These are phyloP conservation scores for Mycena amicta DNA, from an alignment of 768 basidiomycete species.

Conservation along the genomic window DNA sequence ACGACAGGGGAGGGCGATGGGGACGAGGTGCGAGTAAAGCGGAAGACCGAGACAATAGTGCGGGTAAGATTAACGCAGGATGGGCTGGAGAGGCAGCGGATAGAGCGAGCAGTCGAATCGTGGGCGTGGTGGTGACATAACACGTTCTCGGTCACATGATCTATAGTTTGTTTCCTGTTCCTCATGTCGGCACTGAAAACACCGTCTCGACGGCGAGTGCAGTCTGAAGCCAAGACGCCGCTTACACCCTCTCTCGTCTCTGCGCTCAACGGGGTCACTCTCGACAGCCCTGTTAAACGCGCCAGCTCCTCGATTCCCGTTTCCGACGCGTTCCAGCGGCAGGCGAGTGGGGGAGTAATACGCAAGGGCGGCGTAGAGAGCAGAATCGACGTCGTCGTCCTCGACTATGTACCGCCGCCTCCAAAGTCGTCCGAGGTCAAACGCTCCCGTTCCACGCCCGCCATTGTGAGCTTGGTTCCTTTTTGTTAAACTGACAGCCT, in stretches of 20 bases:
- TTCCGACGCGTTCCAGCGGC: slow-evolving; percentile 58
- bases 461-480: slow-evolving; percentile 43
- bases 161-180: neutral
- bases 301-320: slow-evolving; percentile 49
- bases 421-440: slow-evolving; percentile 57
- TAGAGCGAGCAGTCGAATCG: slow-evolving; percentile 67
- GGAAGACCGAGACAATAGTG: slow-evolving; percentile 51
- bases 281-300: slow-evolving; percentile 63
- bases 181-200: slow-evolving; percentile 40
- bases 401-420: slow-evolving; percentile 69
- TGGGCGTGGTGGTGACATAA: slow-evolving; percentile 55
- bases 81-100: slow-evolving; percentile 70
- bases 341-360: slow-evolving; percentile 70
- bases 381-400: slow-evolving; percentile 73
- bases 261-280: slow-evolving; percentile 43
- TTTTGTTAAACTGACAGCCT: slow-evolving; percentile 6
- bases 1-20: slow-evolving; percentile 31
- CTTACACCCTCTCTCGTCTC: slow-evolving; percentile 49
- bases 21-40: slow-evolving; percentile 43
- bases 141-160: neutral
- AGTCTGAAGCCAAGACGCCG: slow-evolving; percentile 54
- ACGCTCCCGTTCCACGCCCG: slow-evolving; percentile 74
- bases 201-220: slow-evolving; percentile 47
- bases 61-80: slow-evolving; percentile 58
- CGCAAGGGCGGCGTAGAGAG: slow-evolving; percentile 79